Evolutionary conservation across 2,329 filamentous ascomycete species (phyloP), one percentile per base, ranked within the genome.

Genomic region (Rachicladosporium sp.): DNA sequence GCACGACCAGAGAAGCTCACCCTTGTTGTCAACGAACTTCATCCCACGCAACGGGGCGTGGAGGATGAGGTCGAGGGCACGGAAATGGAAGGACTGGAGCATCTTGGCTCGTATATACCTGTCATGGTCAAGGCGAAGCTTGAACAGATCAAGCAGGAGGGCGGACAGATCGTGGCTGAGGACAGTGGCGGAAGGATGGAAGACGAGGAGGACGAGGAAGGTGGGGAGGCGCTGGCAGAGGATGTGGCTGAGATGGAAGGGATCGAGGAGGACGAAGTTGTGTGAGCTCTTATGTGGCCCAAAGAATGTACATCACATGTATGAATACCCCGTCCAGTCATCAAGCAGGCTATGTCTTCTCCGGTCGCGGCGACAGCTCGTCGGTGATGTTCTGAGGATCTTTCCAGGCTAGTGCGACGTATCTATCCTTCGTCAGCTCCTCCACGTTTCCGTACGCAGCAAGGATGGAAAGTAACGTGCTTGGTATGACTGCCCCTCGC

Each of bases 21-120:
- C 52, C 71, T 96, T 6, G 78, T 85, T 2, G 86, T 84, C 0
- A 84, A 84, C 11, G 91, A 98, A 65, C 75, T 96, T 66, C 93
- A 78, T 70, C 83, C 84, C 1, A 74, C 82, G 40, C 69, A 84
- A 33, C 54, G 56, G 4, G 38, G 58, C 12, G 66, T 68, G 7
- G 69, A 68, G 11, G 66, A 69, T 5, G 65, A 61, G 32, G 63
- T 62, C n/a, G 71, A 71, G 9, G 71, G 75, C 51, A 80, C 78
- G 1, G 69, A 76, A 12, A 96, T 98, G 84, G 83, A 89, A 51
- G 76, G 82, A 29, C 80, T 96, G 1, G 89, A 98, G 66, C 91
- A 98, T 65, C 62, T 98, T 29, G 91, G 91, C 0, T 82, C 94
- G 63, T 98, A 95, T 60, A 89, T 98, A 13, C 94, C 77, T 58